Evolutionary conservation across 352 stramenopile genomes (phyloP), one percentile per base, ranked within the genome.

Genomic region (Pythium guiyangense): DNA sequence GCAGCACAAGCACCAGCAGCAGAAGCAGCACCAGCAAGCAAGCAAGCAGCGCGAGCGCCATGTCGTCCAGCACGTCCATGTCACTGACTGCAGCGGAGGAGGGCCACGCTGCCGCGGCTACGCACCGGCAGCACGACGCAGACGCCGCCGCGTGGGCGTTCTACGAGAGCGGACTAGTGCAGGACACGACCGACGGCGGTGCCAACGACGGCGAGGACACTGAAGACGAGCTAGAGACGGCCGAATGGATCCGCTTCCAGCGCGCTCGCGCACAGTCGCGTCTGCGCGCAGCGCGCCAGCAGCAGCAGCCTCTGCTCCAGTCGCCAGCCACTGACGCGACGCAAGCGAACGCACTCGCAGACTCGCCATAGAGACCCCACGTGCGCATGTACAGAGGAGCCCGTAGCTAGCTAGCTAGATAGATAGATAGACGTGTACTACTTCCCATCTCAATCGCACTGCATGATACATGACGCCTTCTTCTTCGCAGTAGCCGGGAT

Each of bases 201-300:
- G 58, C 25, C 35, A 71, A 71, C 10, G 58, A 65, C 34, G 66
- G 60, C 49, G 71, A 80, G 68, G 78, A 89, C 66, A 80, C 77
- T 39, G 76, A 85, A 48, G 76, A 79, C 52, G 75, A 86, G 56
- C 54, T 70, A 42, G 71, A 84, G 59, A 79, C 73, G 22, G 67
- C 74, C 46, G 70, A 77, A 35, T 86, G 71, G 70, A 77, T 79
- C 52, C 62, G 69, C 46, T 81, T 81, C 66, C 70, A 86, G 73
- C 75, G 75, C 51, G 71, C 71, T 69, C 73, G 75, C 45, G 63
- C 70, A 34, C 68, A 80, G 40, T 70, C 59, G 65, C 74, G 71
- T 43, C 64, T 85, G 40, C 67, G 62, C 43, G 72, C 73, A 40
- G 67, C 71, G 26, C 71, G 71, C n/a, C 67, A 69, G 17, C 66